phyloP scores from a whole-genome alignment of 1,284 basidiomycete species.

The Athelia psychrophila region DNA sequence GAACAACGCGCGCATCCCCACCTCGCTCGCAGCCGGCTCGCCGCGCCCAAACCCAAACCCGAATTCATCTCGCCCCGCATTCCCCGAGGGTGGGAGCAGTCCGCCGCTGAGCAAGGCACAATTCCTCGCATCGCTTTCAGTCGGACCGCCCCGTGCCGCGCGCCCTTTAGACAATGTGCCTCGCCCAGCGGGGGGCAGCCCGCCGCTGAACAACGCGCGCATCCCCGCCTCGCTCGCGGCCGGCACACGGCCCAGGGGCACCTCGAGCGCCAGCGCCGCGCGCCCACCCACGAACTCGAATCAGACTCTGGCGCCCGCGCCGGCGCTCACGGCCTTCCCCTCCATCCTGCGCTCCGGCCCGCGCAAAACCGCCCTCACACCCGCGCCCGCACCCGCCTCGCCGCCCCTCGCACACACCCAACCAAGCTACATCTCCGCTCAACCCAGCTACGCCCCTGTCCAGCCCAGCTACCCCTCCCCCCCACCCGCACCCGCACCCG shows the following conservation, averaged over 20 bases:
- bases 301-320: neutral
- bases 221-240: no score
- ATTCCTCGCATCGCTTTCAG: conserved; percentile 12
- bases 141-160: neutral
- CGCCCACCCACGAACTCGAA: no score
- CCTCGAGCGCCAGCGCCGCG: no score
- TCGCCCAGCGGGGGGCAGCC: neutral
- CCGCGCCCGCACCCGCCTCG: neutral
- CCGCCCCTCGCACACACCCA: neutral
- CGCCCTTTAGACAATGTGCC: no score
- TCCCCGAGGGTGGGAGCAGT: no score
- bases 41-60: conserved; percentile 8
- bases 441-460: no score
- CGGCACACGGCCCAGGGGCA: no score
- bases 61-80: no score
- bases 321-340: neutral
- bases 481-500: neutral
- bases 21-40: conserved; percentile 21
- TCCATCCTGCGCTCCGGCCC: neutral
- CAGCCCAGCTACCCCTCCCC: conserved; percentile 1
- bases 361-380: neutral
- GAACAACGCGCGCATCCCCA: conserved; percentile 4
- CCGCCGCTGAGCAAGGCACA: no score
- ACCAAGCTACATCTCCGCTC: no score
- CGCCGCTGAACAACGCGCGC: conserved; percentile 1